Percentiles rank a stretch among this genome's conserved stretches.
Conservation (phyloP, 1,284 basidiomycete species). For the Cutaneotrichosporon sp. region DNA sequence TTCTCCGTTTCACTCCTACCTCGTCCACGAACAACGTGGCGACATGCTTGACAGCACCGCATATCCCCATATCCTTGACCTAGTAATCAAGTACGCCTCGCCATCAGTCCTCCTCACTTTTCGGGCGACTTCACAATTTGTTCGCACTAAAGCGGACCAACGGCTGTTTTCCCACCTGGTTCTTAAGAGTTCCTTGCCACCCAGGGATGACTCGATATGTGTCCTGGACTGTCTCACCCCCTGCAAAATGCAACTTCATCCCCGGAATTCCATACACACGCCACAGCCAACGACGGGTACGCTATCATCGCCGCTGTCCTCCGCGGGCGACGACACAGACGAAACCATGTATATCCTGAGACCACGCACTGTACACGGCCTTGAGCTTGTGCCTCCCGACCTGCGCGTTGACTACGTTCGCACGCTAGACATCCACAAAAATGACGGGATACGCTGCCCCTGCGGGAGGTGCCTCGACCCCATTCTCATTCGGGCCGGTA, state of each 20-base stretch:
- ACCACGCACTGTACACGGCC: not conserved
- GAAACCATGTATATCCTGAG: too few species aligned
- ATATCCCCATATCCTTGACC: constrained; percentile 12
- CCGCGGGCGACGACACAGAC: too few species aligned
- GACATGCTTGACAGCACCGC: not conserved
- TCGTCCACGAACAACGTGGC: too few species aligned
- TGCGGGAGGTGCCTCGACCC: too few species aligned
- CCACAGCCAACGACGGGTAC: too few species aligned
- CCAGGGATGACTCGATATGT: not conserved
- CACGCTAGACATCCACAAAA: not conserved
- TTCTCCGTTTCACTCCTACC: too few species aligned
- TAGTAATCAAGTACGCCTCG: not conserved
- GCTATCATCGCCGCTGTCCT: too few species aligned
- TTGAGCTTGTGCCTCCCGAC: not conserved
- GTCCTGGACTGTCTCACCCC: not conserved
- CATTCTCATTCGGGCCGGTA: too few species aligned
- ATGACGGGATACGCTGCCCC: too few species aligned
- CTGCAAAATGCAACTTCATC: not conserved
- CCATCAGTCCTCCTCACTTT: constrained; percentile 1
- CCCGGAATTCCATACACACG: too few species aligned
- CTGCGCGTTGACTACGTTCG: not conserved
- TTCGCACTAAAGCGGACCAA: constrained; percentile 6
- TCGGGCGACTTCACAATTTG: constrained; percentile 3
- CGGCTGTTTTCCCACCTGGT: constrained; percentile 8
- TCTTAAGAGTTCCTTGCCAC: too few species aligned